Percentiles rank a stretch among this genome's conserved stretches.
phyloP scores from a whole-genome alignment of 1,284 basidiomycete genomes.

The Ganoderma sinense region DNA sequence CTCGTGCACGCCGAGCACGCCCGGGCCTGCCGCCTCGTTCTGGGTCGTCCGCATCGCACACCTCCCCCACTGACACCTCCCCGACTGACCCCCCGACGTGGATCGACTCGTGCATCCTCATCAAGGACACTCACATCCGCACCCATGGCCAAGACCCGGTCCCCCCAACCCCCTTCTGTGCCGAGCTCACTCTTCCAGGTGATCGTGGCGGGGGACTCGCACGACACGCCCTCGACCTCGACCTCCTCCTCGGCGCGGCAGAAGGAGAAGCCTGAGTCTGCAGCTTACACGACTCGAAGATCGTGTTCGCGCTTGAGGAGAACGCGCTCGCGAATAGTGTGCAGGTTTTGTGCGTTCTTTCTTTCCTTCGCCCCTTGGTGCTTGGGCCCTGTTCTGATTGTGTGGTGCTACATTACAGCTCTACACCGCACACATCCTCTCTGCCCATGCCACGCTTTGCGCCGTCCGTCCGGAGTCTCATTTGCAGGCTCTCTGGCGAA shows the following conservation, averaged over 20 bases:
- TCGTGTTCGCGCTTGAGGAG: conserved; percentile 56
- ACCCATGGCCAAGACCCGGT: conserved; percentile 2
- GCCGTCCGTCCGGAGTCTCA: too few relatives aligned
- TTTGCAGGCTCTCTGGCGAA: too few relatives aligned
- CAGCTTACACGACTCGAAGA: conserved; percentile 32
- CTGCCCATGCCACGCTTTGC: too few relatives aligned
- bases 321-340: conserved; percentile 53
- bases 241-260: too few relatives aligned
- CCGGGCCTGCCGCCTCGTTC: too few relatives aligned
- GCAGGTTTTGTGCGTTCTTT: too few relatives aligned
- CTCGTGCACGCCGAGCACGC: too few relatives aligned
- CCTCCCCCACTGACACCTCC: conserved; percentile 65
- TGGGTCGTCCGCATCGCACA: conserved; percentile 66
- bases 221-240: conserved; percentile 13
- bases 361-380: too few relatives aligned
- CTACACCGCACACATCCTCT: too few relatives aligned
- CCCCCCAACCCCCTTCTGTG: too few relatives aligned
- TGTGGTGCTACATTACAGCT: too few relatives aligned
- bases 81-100: conserved; percentile 66
- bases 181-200: conserved; percentile 21
- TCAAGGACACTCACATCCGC: conserved; percentile 53
- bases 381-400: too few relatives aligned
- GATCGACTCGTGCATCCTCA: conserved; percentile 63
- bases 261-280: conserved; percentile 48
- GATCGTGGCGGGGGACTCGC: conserved; percentile 4